These are phyloP conservation scores for Quercus lobata DNA, from an alignment of 331 rosid species.

Conservation along the genomic window DNA sequence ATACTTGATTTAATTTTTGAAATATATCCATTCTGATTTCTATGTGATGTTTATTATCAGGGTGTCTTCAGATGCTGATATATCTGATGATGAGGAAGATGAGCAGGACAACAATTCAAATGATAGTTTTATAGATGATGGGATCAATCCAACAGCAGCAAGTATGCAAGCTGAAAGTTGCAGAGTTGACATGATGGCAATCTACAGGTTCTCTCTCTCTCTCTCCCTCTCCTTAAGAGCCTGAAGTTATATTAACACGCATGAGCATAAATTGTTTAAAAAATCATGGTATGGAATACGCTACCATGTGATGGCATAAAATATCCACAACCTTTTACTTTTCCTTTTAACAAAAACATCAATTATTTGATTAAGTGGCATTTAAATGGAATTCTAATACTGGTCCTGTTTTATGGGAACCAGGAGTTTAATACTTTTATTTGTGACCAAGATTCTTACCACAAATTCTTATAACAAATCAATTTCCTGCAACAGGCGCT, in stretches of 20 bases:
- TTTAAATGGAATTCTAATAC: neutral
- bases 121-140: slow-evolving; percentile 94
- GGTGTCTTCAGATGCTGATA: slow-evolving; percentile 62
- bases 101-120: slow-evolving; percentile 44
- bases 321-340: neutral
- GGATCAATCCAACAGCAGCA: slow-evolving; percentile 47
- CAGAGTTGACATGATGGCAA: slow-evolving; percentile 81
- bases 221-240: no score
- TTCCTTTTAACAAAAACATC: neutral
- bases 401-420: neutral
- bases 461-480: neutral
- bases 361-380: neutral
- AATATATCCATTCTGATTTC: slow-evolving; percentile 24
- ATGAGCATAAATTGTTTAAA: no score
- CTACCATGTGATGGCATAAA: neutral
- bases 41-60: slow-evolving; percentile 33
- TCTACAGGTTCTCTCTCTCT: slow-evolving; percentile 63
- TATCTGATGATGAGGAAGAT: slow-evolving; percentile 74
- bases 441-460: no score
- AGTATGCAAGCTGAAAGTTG: slow-evolving; percentile 56
- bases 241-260: no score
- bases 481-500: slow-evolving; percentile 56
- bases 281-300: no score
- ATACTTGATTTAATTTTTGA: neutral
- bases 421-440: no score